Evolutionary conservation across 2,329 filamentous ascomycete species (phyloP), one percentile per base, ranked within the genome.

Genomic region (Onygenales sp.): DNA sequence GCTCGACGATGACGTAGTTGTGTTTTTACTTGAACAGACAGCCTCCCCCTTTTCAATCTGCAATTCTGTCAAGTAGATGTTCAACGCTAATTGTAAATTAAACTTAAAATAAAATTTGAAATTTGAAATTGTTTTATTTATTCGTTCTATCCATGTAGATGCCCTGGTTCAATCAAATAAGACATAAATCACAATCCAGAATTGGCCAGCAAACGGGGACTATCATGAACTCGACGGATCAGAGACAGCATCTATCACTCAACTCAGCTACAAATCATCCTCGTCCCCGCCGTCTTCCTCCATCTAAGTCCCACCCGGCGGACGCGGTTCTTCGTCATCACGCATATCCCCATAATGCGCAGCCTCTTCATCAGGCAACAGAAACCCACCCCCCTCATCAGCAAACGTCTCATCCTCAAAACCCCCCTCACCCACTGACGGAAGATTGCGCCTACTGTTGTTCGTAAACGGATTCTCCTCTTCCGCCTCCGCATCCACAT

Each of bases 381-480:
- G 58, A 52, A 67, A 67, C 14, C 64, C 64, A 42, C 64, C 64
- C 9, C 59, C 63, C 17, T 63, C 59, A 13, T 62, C 59, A 14
- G 55, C 55, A 2, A 32, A 31, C 7, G 54, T 42, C 13, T 58
- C 47, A 44, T 58, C 53, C 13, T 48, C 45, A 46, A 46, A 32
- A 0, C 33, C 14, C 17, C 5, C 40, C 8, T 57, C 55, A 31
- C 56, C 40, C 2, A 47, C 13, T 57, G 51, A 14, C 53, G 10
- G 44, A 42, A 31, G 48, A 50, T 9, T 37, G 50, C 27, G 52
- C 6, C 27, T 39, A 27, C 36, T 33, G 13, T 40, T 53, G 48
- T 54, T 59, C 1, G 64, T 58, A 57, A 73, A 73, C 1, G 70
- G 69, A 55, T 72, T 72, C 44, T 64, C 58, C 4, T 60, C 53